Base-by-base conservation (phyloP, 2,329 filamentous ascomycete species). In the Aspergillus felis region DNA sequence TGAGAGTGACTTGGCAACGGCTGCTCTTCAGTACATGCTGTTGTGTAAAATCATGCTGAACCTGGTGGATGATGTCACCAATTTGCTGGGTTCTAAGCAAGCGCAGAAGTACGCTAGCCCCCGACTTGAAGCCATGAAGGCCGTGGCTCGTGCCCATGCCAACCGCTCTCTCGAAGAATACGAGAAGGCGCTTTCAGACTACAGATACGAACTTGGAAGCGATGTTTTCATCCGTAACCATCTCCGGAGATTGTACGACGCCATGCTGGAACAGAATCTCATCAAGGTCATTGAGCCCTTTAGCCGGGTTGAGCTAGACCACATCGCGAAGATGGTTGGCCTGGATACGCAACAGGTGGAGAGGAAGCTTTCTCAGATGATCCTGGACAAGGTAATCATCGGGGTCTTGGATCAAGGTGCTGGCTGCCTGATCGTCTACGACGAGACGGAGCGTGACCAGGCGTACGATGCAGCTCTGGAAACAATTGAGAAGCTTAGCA, bases 11-110 rank as follows among this genome's bases (percentile, higher is more conserved):
- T 92, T 92, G 78, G 94, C 95, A n/a, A 95, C 93, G n/a, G 91
- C 93, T 12, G 92, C 94, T 10, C 82, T 99, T 64, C 94, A 99
- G 81, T 99, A 99, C 82, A 99, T 99, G 94, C 85, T 99, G 55
- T 87, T 99, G 38, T 97, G 94, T 87, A 99, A 99, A 82, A 94
- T 99, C 76, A 99, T 99, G 95, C 84, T 99, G 67, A 99, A 99
- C 79, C 83, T 95, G 44, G 91, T 87, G 64, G 92, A 97, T 80
- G 95, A 99, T 75, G 93, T 99, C 74, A 96, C 93, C 78, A 87
- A 89, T 71, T 85, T 99, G 66, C 91, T 99, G 86, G 86, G 89
- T 29, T 95, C 91, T 55, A 99, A 99, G 84, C 92, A 97, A 76
- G 94, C 95, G 42, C 86, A 95, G 72, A 94, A 95, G 78, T 97